Base-by-base conservation (phyloP, 2,329 filamentous ascomycete species). In the Epichloe bromicola region DNA sequence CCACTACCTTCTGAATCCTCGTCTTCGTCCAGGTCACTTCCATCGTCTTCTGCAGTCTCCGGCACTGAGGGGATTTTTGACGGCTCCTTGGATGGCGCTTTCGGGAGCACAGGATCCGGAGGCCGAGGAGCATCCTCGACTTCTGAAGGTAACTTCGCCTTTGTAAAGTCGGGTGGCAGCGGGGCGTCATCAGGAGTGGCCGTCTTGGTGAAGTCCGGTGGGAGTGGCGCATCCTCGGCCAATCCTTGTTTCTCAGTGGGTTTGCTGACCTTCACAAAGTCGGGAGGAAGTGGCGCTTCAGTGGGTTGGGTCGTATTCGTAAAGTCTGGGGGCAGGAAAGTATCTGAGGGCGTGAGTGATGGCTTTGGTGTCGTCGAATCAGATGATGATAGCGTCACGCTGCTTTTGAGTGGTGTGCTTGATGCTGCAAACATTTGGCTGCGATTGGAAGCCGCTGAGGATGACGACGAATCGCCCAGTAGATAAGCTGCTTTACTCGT, bases 1-100 rank as follows among this genome's bases (percentile, higher is more conserved):
- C 79, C 81, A 54, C 80, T 84, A 14, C 80, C 80, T 59, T 79
- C 77, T 0, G 70, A 74, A 6, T 61, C 73, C 38, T 70, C 69
- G 33, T 76, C 74, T 3, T 73, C 73, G 12, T 74, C 74, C 5
- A 60, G 38, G 10, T 60, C 56, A 41, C 54, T 58, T 2, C 30
- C 47, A 20, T 69, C 70, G 4, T 65, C 70, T 20, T 69, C 69
- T 6, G 69, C 70, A 5, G 71, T 68, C 8, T 67, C 67, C 14
- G 70, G 66, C 11, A 70, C 60, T 3, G 68, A 61, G 4, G 70
- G 67, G 10, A 70, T 57, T 14, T 58, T 55, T 5, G 64, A 60
- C 5, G 61, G 55, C 42, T 63, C 59, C 46, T 65, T 61, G 5
- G 63, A 62, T 12, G 64, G 55, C 8, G 60, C 60, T 48, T 63